Conservation (phyloP, 768 basidiomycete species). For the Rhizopogon salebrosus region DNA sequence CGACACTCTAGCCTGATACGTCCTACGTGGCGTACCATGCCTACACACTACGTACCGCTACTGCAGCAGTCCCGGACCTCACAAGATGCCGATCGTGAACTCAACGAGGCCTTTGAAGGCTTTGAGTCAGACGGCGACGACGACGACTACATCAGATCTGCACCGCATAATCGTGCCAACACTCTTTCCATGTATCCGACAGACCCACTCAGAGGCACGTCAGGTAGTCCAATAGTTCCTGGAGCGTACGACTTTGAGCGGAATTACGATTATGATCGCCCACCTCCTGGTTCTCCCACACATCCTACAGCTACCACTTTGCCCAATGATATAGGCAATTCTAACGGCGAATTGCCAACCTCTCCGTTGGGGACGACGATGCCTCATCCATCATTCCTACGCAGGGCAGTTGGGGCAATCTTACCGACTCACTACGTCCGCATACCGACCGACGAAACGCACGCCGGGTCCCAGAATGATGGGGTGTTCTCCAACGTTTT, state of each 20-base stretch:
- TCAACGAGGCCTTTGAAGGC: constrained; percentile 80
- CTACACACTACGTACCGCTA: constrained; percentile 49
- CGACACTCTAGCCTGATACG: not conserved
- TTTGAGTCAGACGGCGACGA: constrained; percentile 53
- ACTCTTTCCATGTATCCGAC: constrained; percentile 7
- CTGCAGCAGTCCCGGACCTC: constrained; percentile 41
- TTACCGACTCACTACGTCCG: constrained; percentile 62
- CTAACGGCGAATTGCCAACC: constrained; percentile 59
- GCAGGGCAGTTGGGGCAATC: constrained; percentile 50
- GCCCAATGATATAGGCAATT: constrained; percentile 69
- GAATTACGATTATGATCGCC: constrained; percentile 60
- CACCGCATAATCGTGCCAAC: constrained; percentile 31
- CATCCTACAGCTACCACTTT: constrained; percentile 48
- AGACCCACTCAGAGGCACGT: constrained; percentile 11
- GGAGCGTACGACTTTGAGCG: constrained; percentile 77
- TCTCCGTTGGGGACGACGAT: constrained; percentile 31
- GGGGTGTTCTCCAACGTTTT: constrained; percentile 94
- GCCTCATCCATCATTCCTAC: constrained; percentile 48
- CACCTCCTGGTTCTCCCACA: constrained; percentile 80
- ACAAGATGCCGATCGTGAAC: constrained; percentile 49
- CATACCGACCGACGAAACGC: constrained; percentile 36
- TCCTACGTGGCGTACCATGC: constrained; percentile 28
- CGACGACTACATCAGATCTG: constrained; percentile 19
- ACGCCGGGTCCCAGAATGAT: constrained; percentile 69
- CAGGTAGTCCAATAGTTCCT: constrained; percentile 17